These are phyloP conservation scores for Claviceps cyperi DNA, from an alignment of 2,329 filamentous ascomycete genomes.

Conservation along the genomic window DNA sequence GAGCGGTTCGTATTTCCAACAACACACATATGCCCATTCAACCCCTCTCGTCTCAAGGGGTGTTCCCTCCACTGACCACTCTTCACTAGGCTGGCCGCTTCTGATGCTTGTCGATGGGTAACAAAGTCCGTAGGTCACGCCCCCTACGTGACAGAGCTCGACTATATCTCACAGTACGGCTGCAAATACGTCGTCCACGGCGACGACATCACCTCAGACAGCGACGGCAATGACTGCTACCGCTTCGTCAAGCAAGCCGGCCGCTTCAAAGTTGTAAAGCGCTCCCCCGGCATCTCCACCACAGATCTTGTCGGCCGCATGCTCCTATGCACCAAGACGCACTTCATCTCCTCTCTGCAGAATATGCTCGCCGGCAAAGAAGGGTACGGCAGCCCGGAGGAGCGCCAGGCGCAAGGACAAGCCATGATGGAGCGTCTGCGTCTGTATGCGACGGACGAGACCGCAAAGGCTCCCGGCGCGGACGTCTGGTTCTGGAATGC, in stretches of 20 bases:
- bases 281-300: constrained; percentile 90
- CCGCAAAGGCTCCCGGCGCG: constrained; percentile 61
- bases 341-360: constrained; percentile 77
- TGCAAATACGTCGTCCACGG: constrained; percentile 94
- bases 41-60: not conserved
- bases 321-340: constrained; percentile 86
- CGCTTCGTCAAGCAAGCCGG: constrained; percentile 90
- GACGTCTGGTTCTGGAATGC: constrained; percentile 76
- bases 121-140: constrained; percentile 71
- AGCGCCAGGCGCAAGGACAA: constrained; percentile 46
- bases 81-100: constrained; percentile 56
- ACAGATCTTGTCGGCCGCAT: constrained; percentile 97
- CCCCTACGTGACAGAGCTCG: constrained; percentile 85
- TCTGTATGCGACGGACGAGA: constrained; percentile 79
- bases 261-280: constrained; percentile 91
- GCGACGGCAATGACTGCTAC: constrained; percentile 89
- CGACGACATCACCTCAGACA: constrained; percentile 93
- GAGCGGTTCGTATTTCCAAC: constrained; percentile 46
- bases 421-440: constrained; percentile 65
- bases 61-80: not conserved
- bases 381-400: constrained; percentile 53
- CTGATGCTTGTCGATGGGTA: constrained; percentile 91
- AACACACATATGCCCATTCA: too few species aligned
- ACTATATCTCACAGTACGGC: constrained; percentile 90
- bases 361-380: constrained; percentile 55